Percentiles rank a stretch among this genome's conserved stretches.
Evolutionary conservation across 108 stramenopile genomes (phyloP).

Genomic region (Aurantiochytrium sp.): DNA sequence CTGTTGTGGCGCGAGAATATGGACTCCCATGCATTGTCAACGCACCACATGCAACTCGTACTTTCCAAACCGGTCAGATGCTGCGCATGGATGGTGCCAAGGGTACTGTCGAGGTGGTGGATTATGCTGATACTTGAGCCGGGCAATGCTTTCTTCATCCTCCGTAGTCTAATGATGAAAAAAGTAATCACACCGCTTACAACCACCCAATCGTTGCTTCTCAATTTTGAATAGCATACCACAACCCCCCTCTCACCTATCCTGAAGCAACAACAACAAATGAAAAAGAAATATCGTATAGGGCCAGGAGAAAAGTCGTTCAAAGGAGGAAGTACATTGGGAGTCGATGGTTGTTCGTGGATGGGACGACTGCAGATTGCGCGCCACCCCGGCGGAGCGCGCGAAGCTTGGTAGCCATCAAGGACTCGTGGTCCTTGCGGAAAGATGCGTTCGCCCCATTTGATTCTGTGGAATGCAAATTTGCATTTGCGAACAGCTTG

Average conservation of each 20-base stretch:
- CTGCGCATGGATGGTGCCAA: neutral
- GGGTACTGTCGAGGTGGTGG: neutral
- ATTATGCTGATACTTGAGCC: neutral
- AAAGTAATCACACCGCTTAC: too few species aligned
- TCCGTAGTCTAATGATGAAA: too few species aligned
- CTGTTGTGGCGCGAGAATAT: neutral
- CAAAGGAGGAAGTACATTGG: neutral
- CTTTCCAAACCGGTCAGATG: neutral
- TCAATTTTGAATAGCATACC: too few species aligned
- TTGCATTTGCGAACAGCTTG: neutral
- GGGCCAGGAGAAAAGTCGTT: neutral
- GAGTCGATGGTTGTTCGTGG: neutral
- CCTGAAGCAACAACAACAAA: neutral
- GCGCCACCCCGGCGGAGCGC: neutral
- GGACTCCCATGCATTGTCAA: neutral
- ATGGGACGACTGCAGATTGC: neutral
- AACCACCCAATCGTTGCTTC: too few species aligned
- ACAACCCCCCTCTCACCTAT: neutral
- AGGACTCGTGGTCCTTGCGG: too few species aligned
- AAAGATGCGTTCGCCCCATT: neutral
- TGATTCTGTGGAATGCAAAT: neutral
- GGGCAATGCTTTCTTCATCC: too few species aligned
- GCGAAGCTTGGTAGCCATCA: neutral
- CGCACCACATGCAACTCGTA: neutral
- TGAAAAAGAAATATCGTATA: neutral